Conservation (phyloP, 805 yeast genomes). For the Starmerella scarabaei region DNA sequence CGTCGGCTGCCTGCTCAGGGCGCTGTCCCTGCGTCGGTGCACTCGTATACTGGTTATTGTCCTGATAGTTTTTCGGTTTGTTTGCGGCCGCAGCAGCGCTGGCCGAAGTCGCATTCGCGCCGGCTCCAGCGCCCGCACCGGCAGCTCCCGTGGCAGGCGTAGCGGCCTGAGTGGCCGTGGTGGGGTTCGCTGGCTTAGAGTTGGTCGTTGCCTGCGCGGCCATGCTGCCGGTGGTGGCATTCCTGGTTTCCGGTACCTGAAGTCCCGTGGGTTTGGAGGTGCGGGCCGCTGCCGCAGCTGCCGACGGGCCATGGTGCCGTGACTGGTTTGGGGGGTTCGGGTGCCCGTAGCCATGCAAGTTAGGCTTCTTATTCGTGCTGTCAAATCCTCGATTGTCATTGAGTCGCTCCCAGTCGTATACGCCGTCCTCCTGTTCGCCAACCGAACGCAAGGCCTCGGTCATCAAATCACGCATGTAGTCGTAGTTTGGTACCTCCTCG, state of each 20-base stretch:
- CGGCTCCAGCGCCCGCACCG: constrained; percentile 5
- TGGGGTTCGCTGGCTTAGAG: background rate
- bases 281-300: constrained; percentile 13
- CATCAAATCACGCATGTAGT: constrained; percentile 65
- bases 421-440: constrained; percentile 66
- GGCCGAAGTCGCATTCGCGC: constrained; percentile 2
- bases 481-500: constrained; percentile 92
- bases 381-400: constrained; percentile 97
- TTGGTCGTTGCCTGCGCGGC: background rate
- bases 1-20: constrained; percentile 8
- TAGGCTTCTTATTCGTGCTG: constrained; percentile 79
- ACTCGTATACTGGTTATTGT: constrained; percentile 16
- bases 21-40: constrained; percentile 5
- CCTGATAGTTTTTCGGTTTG: constrained; percentile 16
- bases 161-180: background rate
- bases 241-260: constrained; percentile 7
- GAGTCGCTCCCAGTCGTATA: constrained; percentile 95
- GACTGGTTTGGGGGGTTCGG: constrained; percentile 38
- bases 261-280: constrained; percentile 6
- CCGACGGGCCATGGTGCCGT: constrained; percentile 13
- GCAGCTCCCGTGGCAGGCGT: background rate
- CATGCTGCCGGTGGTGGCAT: background rate
- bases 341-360: constrained; percentile 90
- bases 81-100: background rate
- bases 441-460: constrained; percentile 63